Conservation (phyloP, 2,329 filamentous ascomycete species). For the Aspergillus persii region DNA sequence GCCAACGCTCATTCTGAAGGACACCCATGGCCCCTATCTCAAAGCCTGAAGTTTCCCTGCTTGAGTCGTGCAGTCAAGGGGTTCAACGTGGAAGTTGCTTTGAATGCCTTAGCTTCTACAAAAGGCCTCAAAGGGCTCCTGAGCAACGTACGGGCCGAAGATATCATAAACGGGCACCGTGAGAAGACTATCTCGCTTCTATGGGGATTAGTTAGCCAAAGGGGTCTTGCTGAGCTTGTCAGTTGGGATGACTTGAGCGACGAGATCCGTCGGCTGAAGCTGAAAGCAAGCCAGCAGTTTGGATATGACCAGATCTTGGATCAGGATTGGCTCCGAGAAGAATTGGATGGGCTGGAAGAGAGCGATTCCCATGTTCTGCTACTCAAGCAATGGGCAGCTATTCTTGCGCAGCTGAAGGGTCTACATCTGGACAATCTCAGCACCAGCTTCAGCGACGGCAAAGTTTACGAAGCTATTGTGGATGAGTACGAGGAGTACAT, state of each 20-base stretch:
- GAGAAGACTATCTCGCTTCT: constrained; percentile 63
- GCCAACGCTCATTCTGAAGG: constrained; percentile 10
- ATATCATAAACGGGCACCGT: constrained; percentile 63
- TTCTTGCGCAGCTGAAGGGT: constrained; percentile 48
- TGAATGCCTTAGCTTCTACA: constrained; percentile 51
- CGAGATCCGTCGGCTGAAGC: constrained; percentile 50
- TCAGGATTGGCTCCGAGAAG: constrained; percentile 18
- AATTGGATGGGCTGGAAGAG: constrained; percentile 25
- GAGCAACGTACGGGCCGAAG: constrained; percentile 50
- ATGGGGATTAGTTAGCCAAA: constrained; percentile 59
- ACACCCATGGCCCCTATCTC: constrained; percentile 50
- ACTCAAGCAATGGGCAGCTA: constrained; percentile 57
- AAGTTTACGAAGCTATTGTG: constrained; percentile 55
- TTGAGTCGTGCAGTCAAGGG: constrained; percentile 55
- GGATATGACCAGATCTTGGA: constrained; percentile 19
- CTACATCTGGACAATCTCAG: constrained; percentile 54
- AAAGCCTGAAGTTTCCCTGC: constrained; percentile 59
- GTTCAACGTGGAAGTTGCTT: constrained; percentile 59
- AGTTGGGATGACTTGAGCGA: constrained; percentile 54
- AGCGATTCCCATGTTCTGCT: constrained; percentile 36
- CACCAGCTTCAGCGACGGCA: constrained; percentile 57
- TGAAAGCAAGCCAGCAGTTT: constrained; percentile 18
- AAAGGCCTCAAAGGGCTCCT: constrained; percentile 42
- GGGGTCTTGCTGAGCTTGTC: constrained; percentile 54
- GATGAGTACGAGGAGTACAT: constrained; percentile 55